These are phyloP conservation scores for Lasiodiplodia theobromae DNA, from an alignment of 2,329 filamentous ascomycete genomes.

Conservation along the genomic window DNA sequence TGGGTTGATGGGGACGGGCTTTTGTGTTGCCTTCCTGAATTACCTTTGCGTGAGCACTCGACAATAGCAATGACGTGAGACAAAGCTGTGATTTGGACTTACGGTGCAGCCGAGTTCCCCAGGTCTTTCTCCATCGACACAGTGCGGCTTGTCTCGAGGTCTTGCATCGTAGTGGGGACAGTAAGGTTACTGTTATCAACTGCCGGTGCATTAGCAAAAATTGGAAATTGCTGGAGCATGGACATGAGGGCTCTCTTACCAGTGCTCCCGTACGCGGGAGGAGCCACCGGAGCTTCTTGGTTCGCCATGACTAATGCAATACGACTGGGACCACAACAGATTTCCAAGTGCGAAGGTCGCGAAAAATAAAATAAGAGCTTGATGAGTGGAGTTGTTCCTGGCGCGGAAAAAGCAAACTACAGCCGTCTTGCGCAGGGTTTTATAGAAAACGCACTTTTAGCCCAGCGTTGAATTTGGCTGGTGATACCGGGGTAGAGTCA, in stretches of 20 bases:
- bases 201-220: not conserved
- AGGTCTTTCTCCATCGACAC: not conserved
- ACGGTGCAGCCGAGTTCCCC: not conserved
- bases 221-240: not conserved
- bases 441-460: not conserved
- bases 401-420: not conserved
- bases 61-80: no score
- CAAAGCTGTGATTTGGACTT: not conserved
- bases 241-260: not conserved
- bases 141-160: not conserved
- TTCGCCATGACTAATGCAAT: not conserved
- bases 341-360: not conserved
- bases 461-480: not conserved
- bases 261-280: not conserved
- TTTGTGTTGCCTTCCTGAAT: not conserved
- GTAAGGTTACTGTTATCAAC: not conserved
- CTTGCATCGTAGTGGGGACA: not conserved
- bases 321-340: not conserved
- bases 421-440: not conserved
- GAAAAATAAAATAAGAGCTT: not conserved
- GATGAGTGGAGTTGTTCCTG: not conserved
- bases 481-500: not conserved
- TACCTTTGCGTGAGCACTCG: not conserved
- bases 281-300: not conserved
- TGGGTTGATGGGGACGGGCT: not conserved